Evolutionary conservation across 2,329 filamentous ascomycete species (phyloP).

Genomic region (Lecanosticta acicola): DNA sequence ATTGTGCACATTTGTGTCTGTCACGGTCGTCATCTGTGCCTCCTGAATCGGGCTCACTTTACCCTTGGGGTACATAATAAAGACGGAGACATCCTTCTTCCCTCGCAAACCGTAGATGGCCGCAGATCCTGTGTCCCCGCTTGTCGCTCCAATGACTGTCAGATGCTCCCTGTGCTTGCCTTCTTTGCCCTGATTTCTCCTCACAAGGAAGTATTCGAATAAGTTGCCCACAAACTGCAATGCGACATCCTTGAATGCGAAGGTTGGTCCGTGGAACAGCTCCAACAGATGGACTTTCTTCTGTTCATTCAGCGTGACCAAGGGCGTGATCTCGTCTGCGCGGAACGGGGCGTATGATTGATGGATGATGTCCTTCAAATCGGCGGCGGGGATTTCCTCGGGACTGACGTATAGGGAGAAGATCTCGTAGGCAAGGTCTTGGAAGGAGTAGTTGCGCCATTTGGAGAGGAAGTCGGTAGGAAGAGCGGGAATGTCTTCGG

Average conservation of each 20-base stretch:
- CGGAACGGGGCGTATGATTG: constrained; percentile 89
- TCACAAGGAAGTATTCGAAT: constrained; percentile 79
- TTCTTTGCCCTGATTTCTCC: constrained; percentile 65
- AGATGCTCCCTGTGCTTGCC: constrained; percentile 65
- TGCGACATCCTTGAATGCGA: constrained; percentile 92
- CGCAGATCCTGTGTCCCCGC: constrained; percentile 84
- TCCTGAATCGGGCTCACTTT: constrained; percentile 89
- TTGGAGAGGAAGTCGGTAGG: constrained; percentile 58
- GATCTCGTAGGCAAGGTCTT: constrained; percentile 77
- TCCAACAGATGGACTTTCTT: constrained; percentile 80
- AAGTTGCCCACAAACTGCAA: constrained; percentile 94
- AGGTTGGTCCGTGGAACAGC: constrained; percentile 93
- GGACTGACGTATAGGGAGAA: constrained; percentile 82
- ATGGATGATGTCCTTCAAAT: constrained; percentile 77
- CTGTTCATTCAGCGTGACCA: constrained; percentile 66
- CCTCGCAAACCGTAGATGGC: constrained; percentile 92
- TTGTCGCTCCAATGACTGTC: constrained; percentile 80
- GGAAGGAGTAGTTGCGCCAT: constrained; percentile 74
- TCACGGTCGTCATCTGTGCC: constrained; percentile 91
- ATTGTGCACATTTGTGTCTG: constrained; percentile 89
- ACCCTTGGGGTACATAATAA: constrained; percentile 89
- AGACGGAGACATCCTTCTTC: constrained; percentile 95
- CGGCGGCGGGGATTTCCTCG: constrained; percentile 71
- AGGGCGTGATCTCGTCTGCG: constrained; percentile 67
- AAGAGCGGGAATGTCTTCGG: constrained; percentile 68